A percentile compares a stretch with the other conserved stretches of the same genome.
Evolutionary conservation across 2,329 filamentous ascomycete species (phyloP).

Genomic region (Colletotrichum karsti): DNA sequence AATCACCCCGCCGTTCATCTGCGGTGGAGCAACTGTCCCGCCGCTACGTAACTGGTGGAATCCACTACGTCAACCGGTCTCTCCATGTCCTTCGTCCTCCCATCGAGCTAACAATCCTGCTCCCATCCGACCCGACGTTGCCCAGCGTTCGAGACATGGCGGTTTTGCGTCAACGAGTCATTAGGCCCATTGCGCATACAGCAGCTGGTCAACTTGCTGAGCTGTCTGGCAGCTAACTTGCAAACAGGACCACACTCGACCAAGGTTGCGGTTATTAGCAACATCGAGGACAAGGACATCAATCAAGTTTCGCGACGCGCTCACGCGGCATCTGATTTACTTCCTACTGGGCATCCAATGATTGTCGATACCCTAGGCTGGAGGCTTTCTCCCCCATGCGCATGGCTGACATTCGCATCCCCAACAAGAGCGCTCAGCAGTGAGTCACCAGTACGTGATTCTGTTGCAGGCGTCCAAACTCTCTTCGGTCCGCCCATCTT

Average conservation of each 20-base stretch:
- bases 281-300: not conserved
- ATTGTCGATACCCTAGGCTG: not conserved
- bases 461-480: not conserved
- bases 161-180: conserved; percentile 17
- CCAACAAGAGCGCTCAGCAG: not conserved
- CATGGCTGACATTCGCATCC: not conserved
- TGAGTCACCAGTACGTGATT: not conserved
- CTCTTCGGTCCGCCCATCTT: not conserved
- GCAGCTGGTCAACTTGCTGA: not conserved
- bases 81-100: not conserved
- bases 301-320: not conserved
- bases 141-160: conserved; percentile 12
- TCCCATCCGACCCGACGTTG: conserved; percentile 4
- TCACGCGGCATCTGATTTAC: not conserved
- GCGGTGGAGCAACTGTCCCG: conserved; percentile 8
- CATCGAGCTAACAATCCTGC: not conserved
- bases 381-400: not conserved
- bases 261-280: too few species aligned
- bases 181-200: not conserved
- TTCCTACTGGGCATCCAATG: not conserved
- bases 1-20: conserved; percentile 17
- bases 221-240: not conserved
- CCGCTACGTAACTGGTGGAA: conserved; percentile 19
- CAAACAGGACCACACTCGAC: not conserved
- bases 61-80: conserved; percentile 19